Evolutionary conservation across 2,329 filamentous ascomycete genomes (phyloP), one percentile per base, ranked within the genome.

Genomic region (Capronia americana): DNA sequence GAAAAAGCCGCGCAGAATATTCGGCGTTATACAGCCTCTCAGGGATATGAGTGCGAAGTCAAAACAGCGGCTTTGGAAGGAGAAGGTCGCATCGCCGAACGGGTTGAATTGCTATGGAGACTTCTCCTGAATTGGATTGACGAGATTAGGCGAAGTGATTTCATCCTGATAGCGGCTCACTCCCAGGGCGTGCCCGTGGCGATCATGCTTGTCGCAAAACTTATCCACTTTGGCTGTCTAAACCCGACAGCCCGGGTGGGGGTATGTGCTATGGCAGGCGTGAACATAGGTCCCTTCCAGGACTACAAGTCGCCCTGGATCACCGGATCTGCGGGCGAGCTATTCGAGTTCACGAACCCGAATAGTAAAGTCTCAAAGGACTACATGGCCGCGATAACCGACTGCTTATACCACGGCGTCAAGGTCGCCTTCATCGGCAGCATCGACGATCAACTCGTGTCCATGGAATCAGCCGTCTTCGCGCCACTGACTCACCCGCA

Each of bases 391-490:
- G 88, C 93, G 0, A 80, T 98, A 2, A 88, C 90, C 73, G 86
- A 86, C 10, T 90, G 90, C 1, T 82, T 99, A 6, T 85, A 89
- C 17, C 90, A 92, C 73, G 93, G 93, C 12, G 92, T 92, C 14
- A 87, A 92, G 48, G 87, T 98, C 57, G 91, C 93, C 0, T 97
- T 93, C 76, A 85, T 96, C 66, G 94, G 94, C 61, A 97, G 93
- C 77, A 96, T 99, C 59, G 95, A 99, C 76, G 95, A 99, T 77
- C 95, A 99, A 78, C 84, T 99, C 2, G 93, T 99, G 14, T 94
- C 93, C 3, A 83, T 99, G 75, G 94, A 97, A 87, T 97, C 93
- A 2, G 93, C 94, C 17, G 88, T 95, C 0, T 96, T 96, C 78
- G 90, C 92, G 0, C 91, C 91, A 0, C 88, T 93, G 3, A 88